phyloP scores from a whole-genome alignment of 129 eudicot genomes.

The Gnaphalium uliginosum region DNA sequence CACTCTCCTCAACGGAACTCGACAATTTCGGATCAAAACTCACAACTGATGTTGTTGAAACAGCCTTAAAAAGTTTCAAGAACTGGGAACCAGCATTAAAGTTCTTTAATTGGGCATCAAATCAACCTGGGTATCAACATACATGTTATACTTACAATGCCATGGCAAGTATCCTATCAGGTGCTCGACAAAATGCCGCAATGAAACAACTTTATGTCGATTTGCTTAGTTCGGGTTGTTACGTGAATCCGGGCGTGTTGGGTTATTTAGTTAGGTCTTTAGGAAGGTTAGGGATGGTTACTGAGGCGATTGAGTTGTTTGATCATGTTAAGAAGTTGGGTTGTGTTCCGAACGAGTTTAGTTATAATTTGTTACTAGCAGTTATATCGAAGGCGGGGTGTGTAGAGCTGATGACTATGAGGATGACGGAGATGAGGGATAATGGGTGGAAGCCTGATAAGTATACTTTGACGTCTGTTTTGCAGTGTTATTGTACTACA shows the following conservation, averaged over 20 bases:
- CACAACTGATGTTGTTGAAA: constrained; percentile 59
- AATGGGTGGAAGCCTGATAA: constrained; percentile 60
- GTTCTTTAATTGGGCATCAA: constrained; percentile 75
- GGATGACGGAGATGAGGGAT: constrained; percentile 68
- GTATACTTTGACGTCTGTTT: constrained; percentile 65
- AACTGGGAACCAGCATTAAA: constrained; percentile 61
- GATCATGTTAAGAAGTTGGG: constrained; percentile 61
- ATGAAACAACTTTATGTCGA: constrained; percentile 46
- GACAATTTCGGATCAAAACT: constrained; percentile 43
- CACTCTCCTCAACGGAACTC: constrained; percentile 29
- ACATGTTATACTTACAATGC: constrained; percentile 66
- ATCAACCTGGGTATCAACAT: constrained; percentile 57
- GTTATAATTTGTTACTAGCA: constrained; percentile 64
- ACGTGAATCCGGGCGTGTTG: constrained; percentile 66
- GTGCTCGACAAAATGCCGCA: constrained; percentile 93
- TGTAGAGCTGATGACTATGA: constrained; percentile 45
- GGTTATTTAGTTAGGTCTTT: constrained; percentile 77
- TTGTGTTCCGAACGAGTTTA: constrained; percentile 57
- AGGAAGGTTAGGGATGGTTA: constrained; percentile 60
- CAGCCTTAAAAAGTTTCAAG: constrained; percentile 48
- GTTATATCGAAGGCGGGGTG: constrained; percentile 51
- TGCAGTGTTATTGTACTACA: constrained; percentile 75
- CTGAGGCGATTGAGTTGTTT: constrained; percentile 71
- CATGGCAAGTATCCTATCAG: constrained; percentile 76
- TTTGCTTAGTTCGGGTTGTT: constrained; percentile 41